phyloP scores from a whole-genome alignment of 2,329 filamentous ascomycete genomes.

The Huntiella moniliformis region DNA sequence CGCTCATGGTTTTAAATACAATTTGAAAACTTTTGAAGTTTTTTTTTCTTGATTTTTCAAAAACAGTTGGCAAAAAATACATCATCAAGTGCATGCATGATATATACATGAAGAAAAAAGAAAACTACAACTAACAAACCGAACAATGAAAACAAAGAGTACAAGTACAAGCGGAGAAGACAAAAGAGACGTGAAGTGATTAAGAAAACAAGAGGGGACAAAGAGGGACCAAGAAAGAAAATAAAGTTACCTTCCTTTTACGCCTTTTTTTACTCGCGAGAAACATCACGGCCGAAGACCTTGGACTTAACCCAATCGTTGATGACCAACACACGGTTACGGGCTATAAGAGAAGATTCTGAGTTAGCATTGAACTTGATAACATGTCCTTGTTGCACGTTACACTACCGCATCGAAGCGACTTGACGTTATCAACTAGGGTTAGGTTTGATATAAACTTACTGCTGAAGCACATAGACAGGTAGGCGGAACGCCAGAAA shows the following conservation, averaged over 20 bases:
- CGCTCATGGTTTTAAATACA: no score
- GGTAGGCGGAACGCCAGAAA: constrained; percentile 94
- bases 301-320: constrained; percentile 97
- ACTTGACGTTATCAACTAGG: no score
- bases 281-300: constrained; percentile 88
- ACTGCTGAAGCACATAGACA: constrained; percentile 99
- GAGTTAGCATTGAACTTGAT: background rate
- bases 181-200: background rate
- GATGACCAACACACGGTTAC: constrained; percentile 82
- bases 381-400: no score
- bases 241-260: background rate
- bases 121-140: no score
- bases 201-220: background rate
- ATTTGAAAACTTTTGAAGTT: no score
- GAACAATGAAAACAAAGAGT: no score
- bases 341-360: constrained; percentile 32
- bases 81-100: no score
- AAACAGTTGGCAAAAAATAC: no score
- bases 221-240: background rate
- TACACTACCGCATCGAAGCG: background rate
- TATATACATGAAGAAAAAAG: no score
- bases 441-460: constrained; percentile 27
- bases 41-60: no score
- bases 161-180: background rate
- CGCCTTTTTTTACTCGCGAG: constrained; percentile 42